Base-by-base conservation (phyloP, 2,329 filamentous ascomycete genomes). In the Thermomyces lanuginosus region DNA sequence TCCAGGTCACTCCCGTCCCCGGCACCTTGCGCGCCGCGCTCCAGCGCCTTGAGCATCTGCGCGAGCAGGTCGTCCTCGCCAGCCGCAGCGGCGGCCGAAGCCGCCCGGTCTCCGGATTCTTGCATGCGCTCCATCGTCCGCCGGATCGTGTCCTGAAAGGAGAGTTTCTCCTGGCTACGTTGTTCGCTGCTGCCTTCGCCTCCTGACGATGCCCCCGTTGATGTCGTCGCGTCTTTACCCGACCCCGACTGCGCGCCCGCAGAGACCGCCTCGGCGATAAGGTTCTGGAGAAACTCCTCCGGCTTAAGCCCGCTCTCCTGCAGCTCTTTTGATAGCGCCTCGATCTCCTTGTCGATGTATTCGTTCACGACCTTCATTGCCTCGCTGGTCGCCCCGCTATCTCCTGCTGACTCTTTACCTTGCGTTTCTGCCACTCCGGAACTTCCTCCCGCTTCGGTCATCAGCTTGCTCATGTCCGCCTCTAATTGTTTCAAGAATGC, bases 111-210 rank as follows among this genome's bases (percentile, higher is more conserved):
- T 2, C 80, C 83, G 0, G 83, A 92, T 17, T 71, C 70, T 44
- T 91, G 79, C 82, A 98, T 92, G 25, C 89, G 77, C 55, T 91
- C 81, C 78, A 98, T 93, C 0, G 89, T 95, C 41, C 73, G 73
- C 33, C 77, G 74, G 42, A 98, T 95, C 0, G 81, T 92, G 33
- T 92, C 83, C 46, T 91, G 82, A 53, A 98, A 98, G 1, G 66
- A 71, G 24, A 18, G 27, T 21, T 24, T 24, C 20, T 24, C 74
- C 71, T 21, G 80, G 74, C 20, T 60, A 52, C 15, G 39, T 32
- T 6, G 34, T 20, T 20, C 18, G 10, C 33, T 8, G n/a, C 19
- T 23, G 13, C 38, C 36, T n/a, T 32, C 35, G 22, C 44, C 35
- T 3, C 39, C 29, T 14, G 39, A 36, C 2, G 44, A 33, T 16